Base-by-base conservation (phyloP, 2,329 filamentous ascomycete species). In the Onygena corvina region DNA sequence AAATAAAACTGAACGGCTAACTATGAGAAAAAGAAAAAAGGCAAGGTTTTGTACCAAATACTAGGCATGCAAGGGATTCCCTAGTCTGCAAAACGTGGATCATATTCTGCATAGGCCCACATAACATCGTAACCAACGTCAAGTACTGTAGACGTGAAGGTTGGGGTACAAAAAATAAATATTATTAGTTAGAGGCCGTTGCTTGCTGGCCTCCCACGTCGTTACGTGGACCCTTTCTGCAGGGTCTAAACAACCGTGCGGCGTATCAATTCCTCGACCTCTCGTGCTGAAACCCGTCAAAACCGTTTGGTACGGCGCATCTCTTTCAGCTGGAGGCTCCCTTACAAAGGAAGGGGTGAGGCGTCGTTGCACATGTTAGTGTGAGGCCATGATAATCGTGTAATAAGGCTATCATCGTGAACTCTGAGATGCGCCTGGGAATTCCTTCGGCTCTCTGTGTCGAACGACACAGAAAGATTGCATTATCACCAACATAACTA, bases 401-500 rank as follows among this genome's bases (percentile, higher is more conserved):
- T 20, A 29, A 14, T 27, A 11, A 42, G 21, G 36, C 36, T 40
- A 40, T 23, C n/a, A 36, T 14, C 25, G 36, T n/a, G 36, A 42
- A 12, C 12, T 6, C 21, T 25, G 36, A n/a, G 16, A 16, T 25
- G 21, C n/a, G 21, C 25, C 36, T 27, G 36, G 9, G 21, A 8
- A 27, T 20, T 25, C 16, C 21, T 23, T 42, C 12, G 9, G 36
- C 36, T 27, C 16, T 12, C 7, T 42, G 21, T 20, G 20, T 42
- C 36, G 36, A 42, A 42, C 2, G 36, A 27, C 36, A 42, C 27
- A 23, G 36, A 27, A n/a, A n/a, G n/a, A n/a, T n/a, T 42, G 36
- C 36, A 42, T 42, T 42, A 42, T 42, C 36, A 42, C 36, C 36
- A 42, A 42, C 20, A 42, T 42, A 42, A 42, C n/a, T 25, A 42